phyloP scores from a whole-genome alignment of 768 basidiomycete genomes.

The Ramaria rubella region DNA sequence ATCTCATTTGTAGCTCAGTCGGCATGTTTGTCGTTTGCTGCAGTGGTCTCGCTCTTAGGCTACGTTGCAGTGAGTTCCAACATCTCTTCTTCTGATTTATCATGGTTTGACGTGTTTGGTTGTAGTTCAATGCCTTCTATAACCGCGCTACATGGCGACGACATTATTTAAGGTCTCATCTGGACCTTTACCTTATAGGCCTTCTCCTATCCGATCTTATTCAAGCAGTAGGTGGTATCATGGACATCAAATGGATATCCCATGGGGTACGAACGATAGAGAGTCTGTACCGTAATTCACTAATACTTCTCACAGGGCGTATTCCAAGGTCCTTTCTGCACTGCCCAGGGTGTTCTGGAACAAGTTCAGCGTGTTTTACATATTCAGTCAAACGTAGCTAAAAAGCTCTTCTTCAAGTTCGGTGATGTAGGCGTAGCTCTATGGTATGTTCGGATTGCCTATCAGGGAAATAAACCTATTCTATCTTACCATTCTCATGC shows the following conservation, averaged over 20 bases:
- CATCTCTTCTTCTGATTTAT: conserved; percentile 16
- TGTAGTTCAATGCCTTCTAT: conserved; percentile 1
- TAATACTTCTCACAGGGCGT: conserved; percentile 20
- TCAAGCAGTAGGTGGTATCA: conserved; percentile 28
- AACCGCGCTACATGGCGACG: neutral
- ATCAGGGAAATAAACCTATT: neutral
- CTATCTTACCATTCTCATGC: neutral
- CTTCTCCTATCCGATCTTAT: conserved; percentile 24
- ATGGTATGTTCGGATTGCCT: conserved; percentile 20
- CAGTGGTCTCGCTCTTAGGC: conserved; percentile 15
- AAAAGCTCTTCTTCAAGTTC: conserved; percentile 27
- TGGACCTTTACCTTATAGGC: conserved; percentile 25
- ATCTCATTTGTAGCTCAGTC: conserved; percentile 20
- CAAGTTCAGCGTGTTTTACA: neutral
- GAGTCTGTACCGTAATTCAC: neutral
- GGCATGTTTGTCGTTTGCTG: conserved; percentile 20
- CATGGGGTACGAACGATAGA: conserved; percentile 23
- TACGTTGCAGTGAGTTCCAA: conserved; percentile 19
- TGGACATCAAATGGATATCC: conserved; percentile 31
- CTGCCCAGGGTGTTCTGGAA: conserved; percentile 27
- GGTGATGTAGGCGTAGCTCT: conserved; percentile 38
- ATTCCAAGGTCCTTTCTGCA: conserved; percentile 26
- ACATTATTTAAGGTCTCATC: conserved; percentile 13
- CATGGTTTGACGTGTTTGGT: conserved; percentile 16
- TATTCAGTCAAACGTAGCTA: neutral